Base-by-base conservation (phyloP, 2,329 filamentous ascomycete species). In the Westerdykella sp. region DNA sequence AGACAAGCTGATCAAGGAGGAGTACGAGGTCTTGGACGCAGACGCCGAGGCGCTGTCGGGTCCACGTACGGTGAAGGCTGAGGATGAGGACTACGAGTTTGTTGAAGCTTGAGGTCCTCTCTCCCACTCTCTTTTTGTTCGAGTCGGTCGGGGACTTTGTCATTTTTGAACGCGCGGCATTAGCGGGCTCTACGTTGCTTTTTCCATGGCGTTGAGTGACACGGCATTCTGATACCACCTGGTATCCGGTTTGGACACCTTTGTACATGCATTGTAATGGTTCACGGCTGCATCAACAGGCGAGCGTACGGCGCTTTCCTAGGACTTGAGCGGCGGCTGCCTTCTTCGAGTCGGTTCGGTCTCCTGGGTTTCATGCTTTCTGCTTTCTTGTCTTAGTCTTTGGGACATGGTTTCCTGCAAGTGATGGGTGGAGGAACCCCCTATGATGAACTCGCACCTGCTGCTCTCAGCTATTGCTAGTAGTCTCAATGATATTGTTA, bases 1-100 rank as follows among this genome's bases (percentile, higher is more conserved):
- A 2, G 76, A 79, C 63, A 78, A 79, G 65, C 61, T 82, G 38
- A 73, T 79, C 60, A 76, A 74, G 66, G 71, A 72, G 43, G 78
- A 81, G 65, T 82, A 81, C 53, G 78, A 81, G 56, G 71, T 70
- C 53, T 74, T 69, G 51, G 72, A 72, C 41, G 50, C 57, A 13
- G 56, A 69, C 28, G 66, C 68, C 46, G 69, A 69, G 51, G 55
- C 59, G 15, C 58, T 59, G 15, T 68, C 65, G 45, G 53, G 46
- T 28, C 46, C 55, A 34, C 64, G 63, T 55, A 55, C 40, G 21
- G 41, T 34, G 37, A 50, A 56, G 50, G 54, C 61, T 16, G 67
- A 68, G 47, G 67, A 69, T 34, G 66, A 65, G 34, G 67, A 70
- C 42, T 70, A 68, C 50, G 66, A 68, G 54, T 67, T 69, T 40